Base-by-base conservation (phyloP, 345 rosid genomes). In the Kandelia obovata region DNA sequence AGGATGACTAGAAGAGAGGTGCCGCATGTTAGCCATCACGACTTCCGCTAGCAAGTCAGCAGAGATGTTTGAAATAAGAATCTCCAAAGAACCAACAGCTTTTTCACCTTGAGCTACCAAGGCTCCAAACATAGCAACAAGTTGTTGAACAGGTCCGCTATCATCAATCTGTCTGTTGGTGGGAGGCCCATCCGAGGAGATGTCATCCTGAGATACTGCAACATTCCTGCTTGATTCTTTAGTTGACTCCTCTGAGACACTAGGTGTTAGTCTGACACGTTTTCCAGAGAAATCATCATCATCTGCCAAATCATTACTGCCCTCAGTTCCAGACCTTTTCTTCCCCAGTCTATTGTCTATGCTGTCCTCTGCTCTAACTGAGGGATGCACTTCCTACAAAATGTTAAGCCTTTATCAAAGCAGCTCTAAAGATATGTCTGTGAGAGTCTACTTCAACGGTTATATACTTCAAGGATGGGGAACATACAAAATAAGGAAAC, bases 21-120 rank as follows among this genome's bases (percentile, higher is more conserved):
- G 79, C 74, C 81, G 77, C 96, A 95, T 95, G 76, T 95, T 92
- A 75, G 96, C 88, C 86, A 95, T 92, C 76, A 95, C 99, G 61
- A 95, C 91, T 70, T 95, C 99, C 23, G 97, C 96, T 55, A 95
- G 92, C 82, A 95, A 84, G 87, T 95, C 99, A 15, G 96, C 88
- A 51, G 92, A 88, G 68, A 95, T 90, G 70, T 88, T 92, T 67
- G 97, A 85, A 84, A 95, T 95, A 76, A 95, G 96, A 83, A 90
- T 84, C 82, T 89, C 96, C 74, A 95, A 71, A 65, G 89, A 83
- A 62, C 85, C 89, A 80, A 87, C 79, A 78, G 96, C 99, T 49
- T 84, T 86, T 83, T 88, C 99, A 78, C 97, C 97, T 82, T 95
- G 96, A 70, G 97, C 96, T 83, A 95, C 96, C 86, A 95, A 85